phyloP scores from a whole-genome alignment of 1,284 basidiomycete species.

The Leccinum subrobustum region DNA sequence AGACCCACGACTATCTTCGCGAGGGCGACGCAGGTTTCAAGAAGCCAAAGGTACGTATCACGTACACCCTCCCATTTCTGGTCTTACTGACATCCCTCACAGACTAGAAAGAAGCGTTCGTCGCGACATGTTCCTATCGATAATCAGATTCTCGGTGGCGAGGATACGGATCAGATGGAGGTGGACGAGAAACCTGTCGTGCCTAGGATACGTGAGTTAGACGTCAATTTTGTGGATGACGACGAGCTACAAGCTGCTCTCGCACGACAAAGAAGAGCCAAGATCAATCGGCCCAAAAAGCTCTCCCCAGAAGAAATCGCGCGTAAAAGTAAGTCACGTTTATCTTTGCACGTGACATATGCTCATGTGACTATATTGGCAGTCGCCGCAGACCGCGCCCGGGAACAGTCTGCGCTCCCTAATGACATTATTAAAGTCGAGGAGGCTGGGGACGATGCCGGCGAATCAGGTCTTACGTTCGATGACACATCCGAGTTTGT shows the following conservation, averaged over 20 bases:
- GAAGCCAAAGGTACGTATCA: conserved; percentile 73
- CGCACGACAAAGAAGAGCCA: conserved; percentile 80
- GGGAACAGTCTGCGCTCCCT: conserved; percentile 47
- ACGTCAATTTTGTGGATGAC: conserved; percentile 94
- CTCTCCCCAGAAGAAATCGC: conserved; percentile 85
- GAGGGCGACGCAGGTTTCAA: conserved; percentile 94
- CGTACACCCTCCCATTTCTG: neutral
- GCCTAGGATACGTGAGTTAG: conserved; percentile 64
- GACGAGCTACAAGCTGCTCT: conserved; percentile 96
- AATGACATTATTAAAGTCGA: conserved; percentile 55
- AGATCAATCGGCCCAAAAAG: conserved; percentile 78
- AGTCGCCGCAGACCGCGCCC: conserved; percentile 64
- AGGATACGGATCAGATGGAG: conserved; percentile 63
- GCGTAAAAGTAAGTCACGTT: conserved; percentile 61
- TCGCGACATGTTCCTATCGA: conserved; percentile 68
- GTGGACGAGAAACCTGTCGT: conserved; percentile 69
- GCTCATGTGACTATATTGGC: conserved; percentile 8
- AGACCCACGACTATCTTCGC: conserved; percentile 84
- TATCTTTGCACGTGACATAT: neutral
- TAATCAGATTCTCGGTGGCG: conserved; percentile 54
- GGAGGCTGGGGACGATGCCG: conserved; percentile 59
- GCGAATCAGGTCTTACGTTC: conserved; percentile 72
- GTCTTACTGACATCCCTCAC: conserved; percentile 11
- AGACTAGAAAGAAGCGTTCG: conserved; percentile 91
- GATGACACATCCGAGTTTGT: conserved; percentile 99